These are phyloP conservation scores for Aegilops longissima DNA, from an alignment of 176 grass and related monocot species.

Conservation along the genomic window DNA sequence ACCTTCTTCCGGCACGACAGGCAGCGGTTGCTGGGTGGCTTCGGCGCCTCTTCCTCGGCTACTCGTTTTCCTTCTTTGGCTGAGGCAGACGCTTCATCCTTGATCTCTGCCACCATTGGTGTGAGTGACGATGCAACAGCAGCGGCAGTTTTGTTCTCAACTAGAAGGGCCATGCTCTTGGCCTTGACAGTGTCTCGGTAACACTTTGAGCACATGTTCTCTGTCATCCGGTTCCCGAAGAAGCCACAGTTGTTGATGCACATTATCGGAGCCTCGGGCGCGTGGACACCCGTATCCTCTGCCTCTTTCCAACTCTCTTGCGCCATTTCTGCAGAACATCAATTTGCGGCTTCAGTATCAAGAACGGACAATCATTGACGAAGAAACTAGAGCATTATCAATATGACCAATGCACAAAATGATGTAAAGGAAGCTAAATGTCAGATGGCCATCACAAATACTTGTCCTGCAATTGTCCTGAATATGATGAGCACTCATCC, in stretches of 20 bases:
- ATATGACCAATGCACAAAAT: neutral
- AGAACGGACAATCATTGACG: neutral
- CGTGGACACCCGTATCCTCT: constrained; percentile 45
- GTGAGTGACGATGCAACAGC: neutral
- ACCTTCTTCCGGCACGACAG: constrained; percentile 56
- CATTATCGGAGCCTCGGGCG: constrained; percentile 49
- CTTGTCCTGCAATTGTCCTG: neutral
- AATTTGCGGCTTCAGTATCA: neutral
- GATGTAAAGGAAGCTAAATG: neutral
- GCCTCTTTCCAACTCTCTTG: constrained; percentile 57
- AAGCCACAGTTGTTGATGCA: constrained; percentile 71
- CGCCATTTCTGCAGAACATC: constrained; percentile 41
- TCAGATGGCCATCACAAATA: constrained; percentile 14
- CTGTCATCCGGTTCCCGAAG: constrained; percentile 54
- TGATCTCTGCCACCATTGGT: neutral
- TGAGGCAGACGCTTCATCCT: neutral
- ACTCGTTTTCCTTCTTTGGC: neutral
- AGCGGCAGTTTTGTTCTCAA: constrained; percentile 1
- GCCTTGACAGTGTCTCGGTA: constrained; percentile 46
- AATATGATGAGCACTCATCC: neutral
- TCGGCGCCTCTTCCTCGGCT: constrained; percentile 3
- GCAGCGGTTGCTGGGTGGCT: constrained; percentile 48
- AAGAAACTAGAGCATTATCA: neutral
- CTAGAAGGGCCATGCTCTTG: neutral
- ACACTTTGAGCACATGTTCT: constrained; percentile 69